A percentile compares a stretch with the other conserved stretches of the same genome.
phyloP scores from a whole-genome alignment of 331 rosid genomes.

The Cydonia oblonga region DNA sequence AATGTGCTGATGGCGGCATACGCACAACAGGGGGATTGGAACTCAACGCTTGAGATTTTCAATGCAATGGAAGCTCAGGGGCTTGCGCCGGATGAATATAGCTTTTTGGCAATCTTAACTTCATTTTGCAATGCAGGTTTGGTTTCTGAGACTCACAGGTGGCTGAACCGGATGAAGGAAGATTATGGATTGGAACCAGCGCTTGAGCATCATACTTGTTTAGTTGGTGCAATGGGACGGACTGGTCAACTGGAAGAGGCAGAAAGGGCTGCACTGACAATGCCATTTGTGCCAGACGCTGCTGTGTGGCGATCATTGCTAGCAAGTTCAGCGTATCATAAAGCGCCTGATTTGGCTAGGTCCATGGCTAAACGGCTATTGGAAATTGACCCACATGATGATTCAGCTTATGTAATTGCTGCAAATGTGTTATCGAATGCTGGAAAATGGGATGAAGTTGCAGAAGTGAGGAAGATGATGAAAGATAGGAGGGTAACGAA shows the following conservation, averaged over 20 bases:
- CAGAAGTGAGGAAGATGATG: conserved; percentile 65
- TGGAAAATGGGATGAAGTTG: conserved; percentile 83
- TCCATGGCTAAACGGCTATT: conserved; percentile 49
- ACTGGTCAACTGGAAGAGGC: conserved; percentile 57
- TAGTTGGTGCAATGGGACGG: conserved; percentile 73
- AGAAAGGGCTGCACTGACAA: conserved; percentile 48
- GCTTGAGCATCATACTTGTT: conserved; percentile 79
- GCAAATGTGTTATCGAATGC: conserved; percentile 56
- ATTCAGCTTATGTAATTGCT: conserved; percentile 62
- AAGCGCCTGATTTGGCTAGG: conserved; percentile 52
- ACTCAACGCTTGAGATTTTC: conserved; percentile 31
- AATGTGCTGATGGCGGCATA: conserved; percentile 78
- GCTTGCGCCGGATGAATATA: conserved; percentile 57
- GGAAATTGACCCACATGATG: conserved; percentile 60
- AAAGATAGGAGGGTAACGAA: conserved; percentile 60
- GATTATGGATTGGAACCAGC: conserved; percentile 52
- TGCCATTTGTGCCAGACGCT: conserved; percentile 66
- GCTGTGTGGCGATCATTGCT: conserved; percentile 89
- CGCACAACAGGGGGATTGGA: conserved; percentile 68
- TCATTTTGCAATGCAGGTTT: conserved; percentile 48
- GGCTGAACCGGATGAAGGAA: conserved; percentile 54
- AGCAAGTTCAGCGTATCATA: conserved; percentile 52
- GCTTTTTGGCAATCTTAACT: conserved; percentile 58
- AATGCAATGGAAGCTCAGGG: conserved; percentile 35
- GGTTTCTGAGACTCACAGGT: conserved; percentile 39